A percentile compares a stretch with the other conserved stretches of the same genome.
Conservation (phyloP, 2,329 filamentous ascomycete genomes). For the Fusarium sp. region DNA sequence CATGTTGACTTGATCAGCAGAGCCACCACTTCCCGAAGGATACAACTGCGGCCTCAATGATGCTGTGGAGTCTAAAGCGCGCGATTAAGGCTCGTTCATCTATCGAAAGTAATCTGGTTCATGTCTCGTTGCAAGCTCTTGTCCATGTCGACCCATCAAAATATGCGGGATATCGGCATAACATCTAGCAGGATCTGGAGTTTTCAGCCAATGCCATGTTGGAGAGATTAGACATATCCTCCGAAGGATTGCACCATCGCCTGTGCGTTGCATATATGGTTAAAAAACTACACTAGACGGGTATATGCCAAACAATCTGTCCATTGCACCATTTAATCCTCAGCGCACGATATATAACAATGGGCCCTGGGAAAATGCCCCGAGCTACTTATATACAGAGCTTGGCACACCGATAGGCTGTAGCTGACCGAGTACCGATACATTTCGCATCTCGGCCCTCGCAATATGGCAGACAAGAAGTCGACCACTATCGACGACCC, state of each 20-base stretch:
- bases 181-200: background rate
- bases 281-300: background rate
- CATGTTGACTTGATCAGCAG: background rate
- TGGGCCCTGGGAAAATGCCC: background rate
- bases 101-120: background rate
- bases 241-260: background rate
- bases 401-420: background rate
- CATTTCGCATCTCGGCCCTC: background rate
- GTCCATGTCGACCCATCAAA: background rate
- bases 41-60: background rate
- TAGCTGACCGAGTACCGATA: background rate
- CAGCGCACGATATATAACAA: background rate
- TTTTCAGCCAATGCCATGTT: background rate
- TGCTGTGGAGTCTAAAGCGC: background rate
- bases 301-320: background rate
- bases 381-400: background rate
- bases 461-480: background rate
- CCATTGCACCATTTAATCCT: background rate
- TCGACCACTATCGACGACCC: background rate
- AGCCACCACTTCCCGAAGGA: background rate
- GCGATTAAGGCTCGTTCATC: background rate
- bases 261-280: background rate
- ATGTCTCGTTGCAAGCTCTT: background rate
- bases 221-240: background rate
- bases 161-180: background rate